These are phyloP conservation scores for Rubia yunnanensis DNA, from an alignment of 257 asterid species.

Conservation along the genomic window DNA sequence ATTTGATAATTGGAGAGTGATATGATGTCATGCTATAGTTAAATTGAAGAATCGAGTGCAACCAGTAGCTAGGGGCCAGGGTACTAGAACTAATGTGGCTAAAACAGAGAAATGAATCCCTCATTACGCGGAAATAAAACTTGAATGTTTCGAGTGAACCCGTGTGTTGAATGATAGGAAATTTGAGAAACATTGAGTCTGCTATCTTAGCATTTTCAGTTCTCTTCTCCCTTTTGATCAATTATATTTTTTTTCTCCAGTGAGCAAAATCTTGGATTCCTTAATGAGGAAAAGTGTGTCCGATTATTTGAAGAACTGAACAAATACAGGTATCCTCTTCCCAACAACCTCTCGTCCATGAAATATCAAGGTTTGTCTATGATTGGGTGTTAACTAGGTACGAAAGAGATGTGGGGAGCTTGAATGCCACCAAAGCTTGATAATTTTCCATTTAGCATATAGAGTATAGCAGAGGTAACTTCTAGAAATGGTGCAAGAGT, in stretches of 20 bases:
- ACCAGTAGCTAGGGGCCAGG: too few species aligned
- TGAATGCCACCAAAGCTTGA: neutral
- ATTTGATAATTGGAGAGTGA: too few species aligned
- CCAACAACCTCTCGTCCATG: conserved; percentile 1
- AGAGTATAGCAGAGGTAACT: neutral
- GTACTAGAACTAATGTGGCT: too few species aligned
- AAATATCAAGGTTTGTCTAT: conserved; percentile 3
- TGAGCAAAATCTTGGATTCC: conserved; percentile 55
- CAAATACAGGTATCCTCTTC: conserved; percentile 66
- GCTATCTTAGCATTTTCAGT: neutral
- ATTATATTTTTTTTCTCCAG: conserved; percentile 9
- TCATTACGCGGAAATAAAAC: too few species aligned
- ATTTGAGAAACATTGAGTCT: too few species aligned
- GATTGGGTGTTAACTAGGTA: neutral
- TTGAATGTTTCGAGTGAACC: too few species aligned
- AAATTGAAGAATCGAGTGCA: too few species aligned
- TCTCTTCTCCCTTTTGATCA: neutral
- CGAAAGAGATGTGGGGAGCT: neutral
- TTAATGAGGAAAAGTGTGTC: conserved; percentile 74
- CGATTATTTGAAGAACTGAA: conserved; percentile 82
- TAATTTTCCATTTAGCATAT: neutral
- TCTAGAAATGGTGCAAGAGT: too few species aligned
- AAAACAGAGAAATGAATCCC: too few species aligned
- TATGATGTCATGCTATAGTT: too few species aligned
- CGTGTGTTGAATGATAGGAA: too few species aligned